phyloP scores from a whole-genome alignment of 192 early-diverging fungal species.

The Coemansia sp. region DNA sequence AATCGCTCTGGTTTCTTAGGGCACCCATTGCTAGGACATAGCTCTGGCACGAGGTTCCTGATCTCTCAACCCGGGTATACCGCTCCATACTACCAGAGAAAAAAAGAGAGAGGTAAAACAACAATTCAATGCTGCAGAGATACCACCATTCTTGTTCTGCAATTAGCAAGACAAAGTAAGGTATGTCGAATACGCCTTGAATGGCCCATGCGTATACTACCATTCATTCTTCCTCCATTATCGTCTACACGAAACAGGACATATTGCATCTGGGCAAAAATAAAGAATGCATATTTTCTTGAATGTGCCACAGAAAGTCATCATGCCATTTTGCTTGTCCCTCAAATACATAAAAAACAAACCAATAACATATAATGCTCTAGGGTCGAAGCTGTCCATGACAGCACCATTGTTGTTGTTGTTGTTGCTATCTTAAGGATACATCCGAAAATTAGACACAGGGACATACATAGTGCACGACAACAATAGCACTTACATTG shows the following conservation, averaged over 20 bases:
- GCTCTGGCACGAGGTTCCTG: conserved; percentile 36
- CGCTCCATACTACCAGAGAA: conserved; percentile 21
- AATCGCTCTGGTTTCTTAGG: conserved; percentile 12
- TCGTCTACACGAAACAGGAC: background rate
- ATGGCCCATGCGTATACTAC: background rate
- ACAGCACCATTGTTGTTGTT: no score
- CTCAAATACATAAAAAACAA: background rate
- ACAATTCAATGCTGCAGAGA: background rate
- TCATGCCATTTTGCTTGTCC: background rate
- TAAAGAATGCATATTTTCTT: background rate
- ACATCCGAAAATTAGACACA: background rate
- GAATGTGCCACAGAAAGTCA: background rate
- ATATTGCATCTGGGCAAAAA: background rate
- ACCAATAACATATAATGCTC: background rate
- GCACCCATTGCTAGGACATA: conserved; percentile 49
- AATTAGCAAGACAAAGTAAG: background rate
- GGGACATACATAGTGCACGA: background rate
- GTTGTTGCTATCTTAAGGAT: no score
- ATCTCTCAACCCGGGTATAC: conserved; percentile 23
- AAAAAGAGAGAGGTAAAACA: background rate
- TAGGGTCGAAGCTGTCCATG: no score
- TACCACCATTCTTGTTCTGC: background rate
- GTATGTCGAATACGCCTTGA: background rate
- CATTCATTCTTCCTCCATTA: background rate
- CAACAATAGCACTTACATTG: conserved; percentile 15